phyloP scores from a whole-genome alignment of 2,329 filamentous ascomycete species.

The Calonectria crousiana region DNA sequence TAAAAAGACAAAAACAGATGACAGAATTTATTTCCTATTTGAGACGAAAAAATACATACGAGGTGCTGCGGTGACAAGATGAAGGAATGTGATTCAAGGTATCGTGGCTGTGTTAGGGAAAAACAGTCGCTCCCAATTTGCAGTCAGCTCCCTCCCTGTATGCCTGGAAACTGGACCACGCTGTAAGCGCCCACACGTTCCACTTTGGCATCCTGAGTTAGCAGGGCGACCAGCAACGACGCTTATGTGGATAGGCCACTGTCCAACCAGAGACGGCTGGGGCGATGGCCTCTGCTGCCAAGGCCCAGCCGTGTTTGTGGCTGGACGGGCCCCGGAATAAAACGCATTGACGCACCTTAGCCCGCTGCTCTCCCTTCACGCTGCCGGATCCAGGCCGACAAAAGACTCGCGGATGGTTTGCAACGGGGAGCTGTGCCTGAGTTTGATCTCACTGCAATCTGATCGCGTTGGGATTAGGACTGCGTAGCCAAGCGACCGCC shows the following conservation, averaged over 20 bases:
- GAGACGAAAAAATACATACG: neutral
- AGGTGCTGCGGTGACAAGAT: neutral
- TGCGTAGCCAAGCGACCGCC: neutral
- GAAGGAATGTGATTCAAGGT: neutral
- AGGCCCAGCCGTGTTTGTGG: neutral
- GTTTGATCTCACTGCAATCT: neutral
- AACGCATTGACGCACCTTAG: neutral
- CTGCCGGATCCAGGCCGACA: neutral
- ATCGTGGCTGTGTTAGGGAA: neutral
- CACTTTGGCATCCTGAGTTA: neutral
- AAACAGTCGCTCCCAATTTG: neutral
- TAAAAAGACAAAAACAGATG: neutral
- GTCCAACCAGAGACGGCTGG: neutral
- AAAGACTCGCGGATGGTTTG: neutral
- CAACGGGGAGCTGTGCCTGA: neutral
- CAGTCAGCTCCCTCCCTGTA: neutral
- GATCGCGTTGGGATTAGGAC: neutral
- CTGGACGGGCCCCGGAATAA: too few relatives aligned
- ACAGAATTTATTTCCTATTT: neutral
- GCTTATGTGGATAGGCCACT: neutral
- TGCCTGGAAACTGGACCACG: neutral
- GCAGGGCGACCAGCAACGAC: neutral
- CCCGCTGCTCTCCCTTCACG: neutral
- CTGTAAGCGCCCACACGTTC: neutral
- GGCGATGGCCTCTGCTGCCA: neutral